Evolutionary conservation across 2,329 filamentous ascomycete species (phyloP).

Genomic region (Xylaria sp.): DNA sequence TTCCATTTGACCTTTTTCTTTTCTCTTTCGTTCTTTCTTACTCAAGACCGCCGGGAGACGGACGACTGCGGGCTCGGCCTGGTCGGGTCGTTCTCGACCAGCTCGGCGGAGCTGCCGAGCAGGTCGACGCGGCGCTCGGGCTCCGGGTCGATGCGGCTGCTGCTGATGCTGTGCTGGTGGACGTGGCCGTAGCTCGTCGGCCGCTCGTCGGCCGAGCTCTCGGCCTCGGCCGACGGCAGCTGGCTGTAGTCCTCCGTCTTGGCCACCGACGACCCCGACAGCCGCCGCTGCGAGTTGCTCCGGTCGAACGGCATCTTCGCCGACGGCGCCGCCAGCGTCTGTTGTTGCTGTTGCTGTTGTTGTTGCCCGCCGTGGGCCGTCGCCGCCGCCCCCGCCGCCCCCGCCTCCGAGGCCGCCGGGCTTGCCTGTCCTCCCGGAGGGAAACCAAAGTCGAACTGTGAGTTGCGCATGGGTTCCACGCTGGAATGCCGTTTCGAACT

Average conservation of each 20-base stretch:
- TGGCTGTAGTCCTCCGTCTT: conserved; percentile 51
- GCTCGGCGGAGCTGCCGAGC: conserved; percentile 58
- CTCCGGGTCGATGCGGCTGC: too few species aligned
- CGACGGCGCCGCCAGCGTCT: conserved; percentile 26
- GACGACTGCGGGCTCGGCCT: conserved; percentile 35
- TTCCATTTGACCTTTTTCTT: too few species aligned
- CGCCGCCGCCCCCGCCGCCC: too few species aligned
- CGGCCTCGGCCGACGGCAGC: conserved; percentile 37
- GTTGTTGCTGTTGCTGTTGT: conserved; percentile 13
- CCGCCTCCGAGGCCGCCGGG: too few species aligned
- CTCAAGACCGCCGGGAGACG: conserved; percentile 21
- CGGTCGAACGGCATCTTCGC: conserved; percentile 61
- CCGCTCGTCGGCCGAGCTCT: conserved; percentile 47
- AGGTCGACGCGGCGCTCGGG: conserved; percentile 50
- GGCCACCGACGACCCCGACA: conserved; percentile 54
- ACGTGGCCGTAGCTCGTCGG: conserved; percentile 61
- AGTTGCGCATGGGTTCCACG: conserved; percentile 38
- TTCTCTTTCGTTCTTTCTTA: too few species aligned
- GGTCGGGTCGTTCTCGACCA: conserved; percentile 51
- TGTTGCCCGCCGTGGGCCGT: too few species aligned
- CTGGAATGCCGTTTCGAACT: conserved; percentile 68
- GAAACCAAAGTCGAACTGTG: conserved; percentile 40
- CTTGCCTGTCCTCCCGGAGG: conserved; percentile 20
- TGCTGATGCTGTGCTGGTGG: conserved; percentile 58
- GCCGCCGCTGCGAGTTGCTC: conserved; percentile 54